Evolutionary conservation across 495 filamentous ascomycete genomes (phyloP).

Genomic region (Apiosordaria backusii): DNA sequence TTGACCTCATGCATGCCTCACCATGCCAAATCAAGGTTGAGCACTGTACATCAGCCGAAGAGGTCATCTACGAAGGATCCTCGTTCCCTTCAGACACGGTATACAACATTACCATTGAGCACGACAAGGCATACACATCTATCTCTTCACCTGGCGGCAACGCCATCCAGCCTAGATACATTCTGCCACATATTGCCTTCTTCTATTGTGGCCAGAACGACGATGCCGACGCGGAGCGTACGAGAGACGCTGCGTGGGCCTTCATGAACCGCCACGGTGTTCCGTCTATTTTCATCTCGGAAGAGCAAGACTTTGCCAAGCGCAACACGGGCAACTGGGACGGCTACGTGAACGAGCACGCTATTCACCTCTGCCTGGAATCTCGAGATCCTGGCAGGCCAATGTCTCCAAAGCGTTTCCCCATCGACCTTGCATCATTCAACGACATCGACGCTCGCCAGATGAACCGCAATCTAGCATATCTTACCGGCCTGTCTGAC

Average conservation of each 20-base stretch:
- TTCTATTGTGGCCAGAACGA: conserved; percentile 62
- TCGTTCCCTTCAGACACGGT: conserved; percentile 10
- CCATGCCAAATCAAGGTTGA: conserved; percentile 69
- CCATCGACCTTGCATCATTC: conserved; percentile 71
- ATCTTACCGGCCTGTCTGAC: conserved; percentile 52
- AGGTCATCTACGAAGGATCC: conserved; percentile 36
- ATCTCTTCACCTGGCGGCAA: conserved; percentile 23
- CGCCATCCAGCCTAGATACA: conserved; percentile 53
- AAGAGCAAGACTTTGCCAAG: conserved; percentile 53
- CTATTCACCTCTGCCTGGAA: conserved; percentile 67
- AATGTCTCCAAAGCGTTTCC: conserved; percentile 55
- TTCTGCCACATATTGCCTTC: conserved; percentile 67
- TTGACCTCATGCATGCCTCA: conserved; percentile 67
- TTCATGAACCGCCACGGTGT: conserved; percentile 65
- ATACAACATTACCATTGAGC: conserved; percentile 56
- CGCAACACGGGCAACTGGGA: conserved; percentile 24
- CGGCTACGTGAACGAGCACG: conserved; percentile 30
- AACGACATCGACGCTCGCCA: conserved; percentile 68
- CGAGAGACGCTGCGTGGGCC: conserved; percentile 51
- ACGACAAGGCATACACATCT: conserved; percentile 44
- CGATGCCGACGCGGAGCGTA: conserved; percentile 43
- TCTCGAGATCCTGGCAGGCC: conserved; percentile 52
- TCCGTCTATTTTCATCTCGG: conserved; percentile 64
- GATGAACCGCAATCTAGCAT: conserved; percentile 71
- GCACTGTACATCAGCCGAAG: conserved; percentile 58